Evolutionary conservation across 2,329 filamentous ascomycete genomes (phyloP).

Genomic region (Aspergillus costaricaensis): DNA sequence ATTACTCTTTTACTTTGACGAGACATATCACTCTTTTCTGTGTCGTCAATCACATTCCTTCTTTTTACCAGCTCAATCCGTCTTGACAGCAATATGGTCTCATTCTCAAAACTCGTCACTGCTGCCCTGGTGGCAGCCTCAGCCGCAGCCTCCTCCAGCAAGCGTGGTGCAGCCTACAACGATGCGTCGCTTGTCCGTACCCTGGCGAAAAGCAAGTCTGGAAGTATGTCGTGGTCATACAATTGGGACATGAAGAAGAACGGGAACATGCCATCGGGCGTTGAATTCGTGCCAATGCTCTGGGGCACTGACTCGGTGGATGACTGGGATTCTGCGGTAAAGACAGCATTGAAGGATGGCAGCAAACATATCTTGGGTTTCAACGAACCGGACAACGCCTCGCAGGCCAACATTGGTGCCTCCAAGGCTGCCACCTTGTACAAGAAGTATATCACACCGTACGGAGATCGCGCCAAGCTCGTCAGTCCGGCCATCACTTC

Average conservation of each 20-base stretch:
- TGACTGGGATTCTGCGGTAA: not conserved
- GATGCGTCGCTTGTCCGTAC: not conserved
- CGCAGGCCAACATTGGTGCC: slow-evolving; percentile 2
- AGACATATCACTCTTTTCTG: not conserved
- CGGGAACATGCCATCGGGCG: not conserved
- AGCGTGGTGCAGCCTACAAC: slow-evolving; percentile 6
- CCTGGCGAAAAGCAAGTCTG: not conserved
- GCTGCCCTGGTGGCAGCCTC: not conserved
- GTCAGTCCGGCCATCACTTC: slow-evolving; percentile 6
- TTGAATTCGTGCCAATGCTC: slow-evolving; percentile 1
- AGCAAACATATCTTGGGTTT: slow-evolving; percentile 1
- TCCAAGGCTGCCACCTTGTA: not conserved
- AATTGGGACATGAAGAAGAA: not conserved
- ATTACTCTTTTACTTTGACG: not conserved
- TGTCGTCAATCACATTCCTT: not conserved
- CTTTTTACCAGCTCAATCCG: not conserved
- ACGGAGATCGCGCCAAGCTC: not conserved
- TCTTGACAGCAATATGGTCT: not conserved
- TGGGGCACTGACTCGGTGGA: not conserved
- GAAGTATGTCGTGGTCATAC: slow-evolving; percentile 3
- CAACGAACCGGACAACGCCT: slow-evolving; percentile 5
- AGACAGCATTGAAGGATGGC: not conserved
- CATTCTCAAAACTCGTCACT: not conserved
- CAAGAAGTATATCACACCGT: slow-evolving; percentile 2
- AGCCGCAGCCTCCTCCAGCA: not conserved